These are phyloP conservation scores for Aspergillus funiculosus DNA, from an alignment of 495 filamentous ascomycete species.

Conservation along the genomic window DNA sequence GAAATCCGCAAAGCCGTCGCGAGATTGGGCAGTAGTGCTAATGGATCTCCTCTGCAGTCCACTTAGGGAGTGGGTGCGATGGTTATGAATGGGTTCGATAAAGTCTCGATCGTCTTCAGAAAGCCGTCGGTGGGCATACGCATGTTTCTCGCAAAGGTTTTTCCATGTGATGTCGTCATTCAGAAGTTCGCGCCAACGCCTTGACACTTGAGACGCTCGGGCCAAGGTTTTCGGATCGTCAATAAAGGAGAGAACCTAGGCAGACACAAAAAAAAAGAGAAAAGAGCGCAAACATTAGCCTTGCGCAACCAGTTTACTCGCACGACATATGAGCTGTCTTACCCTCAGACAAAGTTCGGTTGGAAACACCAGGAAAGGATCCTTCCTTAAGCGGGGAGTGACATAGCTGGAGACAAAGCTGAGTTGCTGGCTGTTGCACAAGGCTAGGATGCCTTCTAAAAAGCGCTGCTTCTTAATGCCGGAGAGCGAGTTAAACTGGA, in stretches of 20 bases:
- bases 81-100: conserved; percentile 34
- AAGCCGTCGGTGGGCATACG: conserved; percentile 60
- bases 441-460: conserved; percentile 76
- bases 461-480: conserved; percentile 54
- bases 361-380: conserved; percentile 83
- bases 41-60: conserved; percentile 26
- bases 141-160: conserved; percentile 88
- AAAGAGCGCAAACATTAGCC: conserved; percentile 5
- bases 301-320: conserved; percentile 1
- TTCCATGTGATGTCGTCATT: conserved; percentile 98
- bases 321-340: conserved; percentile 23
- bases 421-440: conserved; percentile 89
- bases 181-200: conserved; percentile 84
- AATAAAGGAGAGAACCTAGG: conserved; percentile 82
- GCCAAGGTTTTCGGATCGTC: conserved; percentile 91
- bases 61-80: conserved; percentile 21
- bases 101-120: conserved; percentile 42
- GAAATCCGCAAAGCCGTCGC: conserved; percentile 25
- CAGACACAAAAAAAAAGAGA: no score
- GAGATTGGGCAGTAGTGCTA: conserved; percentile 24
- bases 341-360: conserved; percentile 89
- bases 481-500: conserved; percentile 50
- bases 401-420: conserved; percentile 94
- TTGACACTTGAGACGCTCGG: conserved; percentile 86
- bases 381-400: conserved; percentile 85